Conservation (phyloP, 2,329 filamentous ascomycete genomes). For the Scytalidium sp. region DNA sequence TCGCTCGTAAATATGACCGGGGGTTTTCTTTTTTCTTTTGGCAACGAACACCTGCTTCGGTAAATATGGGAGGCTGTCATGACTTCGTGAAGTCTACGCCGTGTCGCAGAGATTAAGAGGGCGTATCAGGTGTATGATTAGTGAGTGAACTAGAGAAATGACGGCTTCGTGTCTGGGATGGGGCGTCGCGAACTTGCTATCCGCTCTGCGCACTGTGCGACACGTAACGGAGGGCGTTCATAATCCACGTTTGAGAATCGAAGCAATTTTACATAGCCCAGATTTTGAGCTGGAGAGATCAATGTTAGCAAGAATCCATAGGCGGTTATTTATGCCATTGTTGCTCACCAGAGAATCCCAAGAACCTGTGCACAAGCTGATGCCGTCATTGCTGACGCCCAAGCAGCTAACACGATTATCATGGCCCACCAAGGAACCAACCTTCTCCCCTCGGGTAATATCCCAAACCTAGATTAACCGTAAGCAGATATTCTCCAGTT, state of each 20-base stretch:
- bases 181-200: constrained; percentile 14
- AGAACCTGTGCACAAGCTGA: constrained; percentile 98
- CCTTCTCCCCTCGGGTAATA: constrained; percentile 91
- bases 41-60: constrained; percentile 27
- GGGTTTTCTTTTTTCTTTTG: constrained; percentile 12
- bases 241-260: constrained; percentile 12
- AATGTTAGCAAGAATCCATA: constrained; percentile 27
- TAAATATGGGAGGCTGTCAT: constrained; percentile 39
- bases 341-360: constrained; percentile 95
- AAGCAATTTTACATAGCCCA: constrained; percentile 57
- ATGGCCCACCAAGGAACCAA: constrained; percentile 93
- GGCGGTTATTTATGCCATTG: constrained; percentile 3
- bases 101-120: constrained; percentile 38
- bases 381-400: constrained; percentile 97
- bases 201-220: constrained; percentile 21
- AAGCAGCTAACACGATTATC: constrained; percentile 99
- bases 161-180: constrained; percentile 8
- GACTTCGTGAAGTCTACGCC: constrained; percentile 46
- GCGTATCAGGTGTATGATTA: constrained; percentile 34
- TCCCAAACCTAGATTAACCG: constrained; percentile 81
- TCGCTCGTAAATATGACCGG: constrained; percentile 8
- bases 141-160: constrained; percentile 29
- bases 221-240: constrained; percentile 15
- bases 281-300: constrained; percentile 67
- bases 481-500: not conserved